Conservation (phyloP, 768 basidiomycete genomes). For the Galerina sulciceps region DNA sequence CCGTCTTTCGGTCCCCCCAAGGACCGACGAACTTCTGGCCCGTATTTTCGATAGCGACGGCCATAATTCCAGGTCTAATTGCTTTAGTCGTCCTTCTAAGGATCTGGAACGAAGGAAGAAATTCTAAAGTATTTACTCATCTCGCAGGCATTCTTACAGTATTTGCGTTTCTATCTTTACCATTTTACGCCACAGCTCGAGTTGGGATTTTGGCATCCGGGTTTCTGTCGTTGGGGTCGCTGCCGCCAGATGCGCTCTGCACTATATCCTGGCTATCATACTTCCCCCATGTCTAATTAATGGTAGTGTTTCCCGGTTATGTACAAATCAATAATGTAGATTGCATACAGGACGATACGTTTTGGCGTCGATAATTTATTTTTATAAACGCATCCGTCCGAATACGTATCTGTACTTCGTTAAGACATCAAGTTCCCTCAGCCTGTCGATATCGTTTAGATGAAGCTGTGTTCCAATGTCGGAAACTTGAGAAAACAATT, state of each 20-base stretch:
- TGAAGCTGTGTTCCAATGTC: no score
- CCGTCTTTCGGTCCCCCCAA: not conserved
- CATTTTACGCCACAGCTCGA: conserved; percentile 1
- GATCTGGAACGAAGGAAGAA: not conserved
- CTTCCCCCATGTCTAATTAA: not conserved
- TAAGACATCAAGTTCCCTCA: no score
- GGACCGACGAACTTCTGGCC: not conserved
- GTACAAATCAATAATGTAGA: no score
- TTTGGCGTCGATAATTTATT: no score
- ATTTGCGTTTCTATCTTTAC: not conserved
- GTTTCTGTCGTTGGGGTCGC: not conserved
- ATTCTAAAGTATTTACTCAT: not conserved
- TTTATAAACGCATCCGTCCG: no score
- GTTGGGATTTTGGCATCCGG: not conserved
- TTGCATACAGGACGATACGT: no score
- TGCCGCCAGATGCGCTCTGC: not conserved
- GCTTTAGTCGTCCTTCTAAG: not conserved
- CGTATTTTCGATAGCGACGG: not conserved
- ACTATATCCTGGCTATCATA: conserved; percentile 1
- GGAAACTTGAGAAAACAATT: no score
- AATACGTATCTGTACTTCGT: no score
- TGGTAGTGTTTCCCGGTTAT: not conserved
- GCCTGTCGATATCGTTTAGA: no score
- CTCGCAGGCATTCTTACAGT: conserved; percentile 1
- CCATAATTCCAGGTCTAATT: not conserved